Evolutionary conservation across 2,329 filamentous ascomycete species (phyloP).

Genomic region (Cladosporium sp.): DNA sequence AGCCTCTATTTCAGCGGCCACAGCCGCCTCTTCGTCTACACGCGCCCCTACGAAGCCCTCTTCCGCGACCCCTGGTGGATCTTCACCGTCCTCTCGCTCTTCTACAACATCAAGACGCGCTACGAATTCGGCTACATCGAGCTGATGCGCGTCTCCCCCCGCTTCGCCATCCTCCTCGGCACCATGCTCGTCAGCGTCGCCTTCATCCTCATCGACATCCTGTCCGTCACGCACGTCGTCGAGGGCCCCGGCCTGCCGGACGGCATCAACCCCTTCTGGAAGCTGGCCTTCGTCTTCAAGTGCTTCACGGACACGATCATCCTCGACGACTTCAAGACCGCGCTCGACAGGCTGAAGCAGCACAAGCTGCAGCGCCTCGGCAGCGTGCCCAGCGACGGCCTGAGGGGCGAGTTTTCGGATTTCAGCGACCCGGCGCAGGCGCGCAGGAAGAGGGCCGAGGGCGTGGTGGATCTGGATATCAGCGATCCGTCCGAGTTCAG

Average conservation of each 20-base stretch:
- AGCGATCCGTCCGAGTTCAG: constrained; percentile 9
- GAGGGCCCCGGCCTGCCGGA: constrained; percentile 31
- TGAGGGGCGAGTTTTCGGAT: constrained; percentile 18
- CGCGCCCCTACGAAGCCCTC: constrained; percentile 54
- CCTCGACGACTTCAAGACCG: constrained; percentile 63
- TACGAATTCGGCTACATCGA: constrained; percentile 54
- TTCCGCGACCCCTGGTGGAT: constrained; percentile 65
- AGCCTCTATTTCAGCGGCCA: constrained; percentile 47
- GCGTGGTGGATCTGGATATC: constrained; percentile 7
- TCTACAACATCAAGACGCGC: constrained; percentile 57
- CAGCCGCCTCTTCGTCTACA: constrained; percentile 45
- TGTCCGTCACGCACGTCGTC: constrained; percentile 47
- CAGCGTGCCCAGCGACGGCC: constrained; percentile 22
- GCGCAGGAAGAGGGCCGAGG: constrained; percentile 16
- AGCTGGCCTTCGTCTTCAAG: constrained; percentile 59
- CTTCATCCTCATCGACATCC: constrained; percentile 57
- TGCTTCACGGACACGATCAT: constrained; percentile 61
- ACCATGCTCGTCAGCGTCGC: constrained; percentile 56
- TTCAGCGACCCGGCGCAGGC: constrained; percentile 24
- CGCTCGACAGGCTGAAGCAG: constrained; percentile 41
- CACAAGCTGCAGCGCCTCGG: constrained; percentile 36
- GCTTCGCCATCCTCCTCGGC: constrained; percentile 56
- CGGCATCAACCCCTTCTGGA: constrained; percentile 63
- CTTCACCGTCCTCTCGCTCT: constrained; percentile 53
- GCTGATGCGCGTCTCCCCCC: constrained; percentile 55